Conservation (phyloP, 2,329 filamentous ascomycete species). For the Apiospora phragmitis region DNA sequence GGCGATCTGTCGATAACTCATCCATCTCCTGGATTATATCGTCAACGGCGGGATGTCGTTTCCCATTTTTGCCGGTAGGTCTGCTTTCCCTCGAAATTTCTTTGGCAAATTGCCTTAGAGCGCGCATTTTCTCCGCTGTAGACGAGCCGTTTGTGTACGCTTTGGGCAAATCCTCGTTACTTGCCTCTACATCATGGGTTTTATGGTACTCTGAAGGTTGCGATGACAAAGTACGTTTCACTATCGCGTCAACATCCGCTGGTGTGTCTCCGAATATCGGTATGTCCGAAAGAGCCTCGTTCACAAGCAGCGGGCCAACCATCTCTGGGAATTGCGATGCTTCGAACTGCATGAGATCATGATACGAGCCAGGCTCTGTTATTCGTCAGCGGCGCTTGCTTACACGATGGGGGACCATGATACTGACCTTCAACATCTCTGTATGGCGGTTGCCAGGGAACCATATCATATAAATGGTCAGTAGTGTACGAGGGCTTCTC, state of each 20-base stretch:
- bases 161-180: constrained; percentile 37
- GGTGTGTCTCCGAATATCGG: constrained; percentile 59
- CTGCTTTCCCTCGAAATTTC: constrained; percentile 20
- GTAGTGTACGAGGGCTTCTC: constrained; percentile 60
- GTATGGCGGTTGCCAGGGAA: constrained; percentile 62
- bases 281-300: constrained; percentile 53
- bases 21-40: constrained; percentile 33
- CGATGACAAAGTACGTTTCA: constrained; percentile 41
- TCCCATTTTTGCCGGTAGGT: constrained; percentile 18
- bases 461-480: constrained; percentile 59
- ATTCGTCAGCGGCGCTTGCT: constrained; percentile 25
- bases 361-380: constrained; percentile 52
- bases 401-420: constrained; percentile 13
- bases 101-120: constrained; percentile 40
- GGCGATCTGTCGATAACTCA: constrained; percentile 37
- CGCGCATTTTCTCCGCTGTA: constrained; percentile 50
- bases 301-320: constrained; percentile 54
- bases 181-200: constrained; percentile 39
- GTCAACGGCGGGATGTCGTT: constrained; percentile 18
- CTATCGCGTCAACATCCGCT: constrained; percentile 41
- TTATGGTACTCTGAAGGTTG: constrained; percentile 33
- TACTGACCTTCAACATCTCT: constrained; percentile 53
- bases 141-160: constrained; percentile 42
- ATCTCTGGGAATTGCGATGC: constrained; percentile 51
- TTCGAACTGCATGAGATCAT: constrained; percentile 60